A percentile compares a stretch with the other conserved stretches of the same genome.
phyloP scores from a whole-genome alignment of 2,329 filamentous ascomycete species.

The Arachnomyces sp. region DNA sequence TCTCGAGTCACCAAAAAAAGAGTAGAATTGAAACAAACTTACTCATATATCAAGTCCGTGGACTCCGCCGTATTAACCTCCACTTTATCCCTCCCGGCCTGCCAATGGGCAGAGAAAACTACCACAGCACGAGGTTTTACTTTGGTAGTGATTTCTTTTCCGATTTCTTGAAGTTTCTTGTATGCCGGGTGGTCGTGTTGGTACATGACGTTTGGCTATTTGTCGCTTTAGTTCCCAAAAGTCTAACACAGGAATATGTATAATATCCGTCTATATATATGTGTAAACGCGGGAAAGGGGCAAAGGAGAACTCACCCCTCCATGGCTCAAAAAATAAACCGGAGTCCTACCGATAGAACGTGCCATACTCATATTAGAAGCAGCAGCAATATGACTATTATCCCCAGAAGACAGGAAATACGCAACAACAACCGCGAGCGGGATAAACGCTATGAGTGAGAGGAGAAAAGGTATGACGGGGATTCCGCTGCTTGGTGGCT shows the following conservation, averaged over 20 bases:
- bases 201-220: conserved; percentile 57
- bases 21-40: conserved; percentile 13
- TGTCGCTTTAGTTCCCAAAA: not conserved
- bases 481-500: not conserved
- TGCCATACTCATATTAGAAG: not conserved
- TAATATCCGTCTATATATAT: not conserved
- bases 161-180: conserved; percentile 54
- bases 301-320: conserved; percentile 28
- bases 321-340: conserved; percentile 46
- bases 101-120: conserved; percentile 73
- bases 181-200: conserved; percentile 61
- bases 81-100: conserved; percentile 47
- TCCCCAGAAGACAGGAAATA: conserved; percentile 1
- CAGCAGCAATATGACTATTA: not conserved
- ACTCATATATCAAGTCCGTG: conserved; percentile 64
- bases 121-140: conserved; percentile 65
- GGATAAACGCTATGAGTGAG: not conserved
- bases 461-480: not conserved
- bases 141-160: conserved; percentile 59
- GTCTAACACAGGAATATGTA: not conserved
- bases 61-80: conserved; percentile 57
- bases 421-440: not conserved
- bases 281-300: not conserved
- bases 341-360: conserved; percentile 33
- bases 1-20: conserved; percentile 1